phyloP scores from a whole-genome alignment of 148 eudicot genomes.

The Suaeda aralocaspica region DNA sequence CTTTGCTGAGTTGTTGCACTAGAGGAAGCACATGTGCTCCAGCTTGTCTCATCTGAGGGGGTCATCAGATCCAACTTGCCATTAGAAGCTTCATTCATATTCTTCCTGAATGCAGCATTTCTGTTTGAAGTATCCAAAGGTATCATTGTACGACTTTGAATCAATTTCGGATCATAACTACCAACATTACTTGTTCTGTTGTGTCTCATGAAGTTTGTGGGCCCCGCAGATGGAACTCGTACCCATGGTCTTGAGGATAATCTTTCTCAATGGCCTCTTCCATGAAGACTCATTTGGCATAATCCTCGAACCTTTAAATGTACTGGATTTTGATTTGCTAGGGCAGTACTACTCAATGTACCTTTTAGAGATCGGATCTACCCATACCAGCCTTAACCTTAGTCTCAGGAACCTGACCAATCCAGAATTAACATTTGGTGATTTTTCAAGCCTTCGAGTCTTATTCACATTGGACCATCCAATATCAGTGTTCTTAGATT shows the following conservation, averaged over 20 bases:
- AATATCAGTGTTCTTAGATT: background rate
- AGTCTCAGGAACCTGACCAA: slow-evolving; percentile 18
- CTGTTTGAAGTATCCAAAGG: background rate
- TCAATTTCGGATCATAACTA: slow-evolving; percentile 8
- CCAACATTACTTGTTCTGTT: slow-evolving; percentile 7
- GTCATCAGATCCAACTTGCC: background rate
- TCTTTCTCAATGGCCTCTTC: slow-evolving; percentile 11
- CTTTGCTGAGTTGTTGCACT: slow-evolving; percentile 11
- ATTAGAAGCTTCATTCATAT: background rate
- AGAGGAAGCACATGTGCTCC: slow-evolving; percentile 34
- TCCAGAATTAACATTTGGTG: slow-evolving; percentile 1
- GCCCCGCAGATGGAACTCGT: slow-evolving; percentile 19
- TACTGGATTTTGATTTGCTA: slow-evolving; percentile 20
- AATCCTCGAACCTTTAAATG: slow-evolving; percentile 25
- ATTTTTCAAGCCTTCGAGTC: background rate
- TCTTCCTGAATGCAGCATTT: background rate
- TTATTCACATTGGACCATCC: slow-evolving; percentile 10
- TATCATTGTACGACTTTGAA: slow-evolving; percentile 2
- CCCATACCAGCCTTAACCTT: slow-evolving; percentile 19
- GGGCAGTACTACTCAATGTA: slow-evolving; percentile 4
- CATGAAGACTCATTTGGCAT: slow-evolving; percentile 16
- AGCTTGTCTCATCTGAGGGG: slow-evolving; percentile 33
- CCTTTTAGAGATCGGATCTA: slow-evolving; percentile 20
- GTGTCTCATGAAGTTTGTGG: slow-evolving; percentile 3
- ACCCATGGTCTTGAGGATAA: slow-evolving; percentile 13